A percentile compares a stretch with the other conserved stretches of the same genome.
Conservation (phyloP, 805 yeast species). For the Isabelozyma pseudorhagii region DNA sequence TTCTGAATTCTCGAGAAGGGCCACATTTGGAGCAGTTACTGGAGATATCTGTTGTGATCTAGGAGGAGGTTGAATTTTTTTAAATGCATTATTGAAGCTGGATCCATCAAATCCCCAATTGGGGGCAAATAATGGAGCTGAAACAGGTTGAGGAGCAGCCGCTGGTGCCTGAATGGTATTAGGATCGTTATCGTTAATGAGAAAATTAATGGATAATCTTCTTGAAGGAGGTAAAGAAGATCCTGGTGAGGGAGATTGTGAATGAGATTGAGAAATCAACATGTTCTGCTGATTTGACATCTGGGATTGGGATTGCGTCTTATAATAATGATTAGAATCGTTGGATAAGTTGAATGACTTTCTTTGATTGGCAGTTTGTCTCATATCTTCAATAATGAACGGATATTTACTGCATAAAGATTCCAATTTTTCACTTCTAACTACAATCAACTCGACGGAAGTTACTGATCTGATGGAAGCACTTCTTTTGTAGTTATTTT, state of each 20-base stretch:
- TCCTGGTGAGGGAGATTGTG: neutral
- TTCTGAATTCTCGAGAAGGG: neutral
- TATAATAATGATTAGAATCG: neutral
- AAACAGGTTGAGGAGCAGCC: neutral
- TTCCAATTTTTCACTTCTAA: conserved; percentile 53
- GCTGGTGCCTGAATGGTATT: conserved; percentile 1
- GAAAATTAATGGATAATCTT: conserved; percentile 18
- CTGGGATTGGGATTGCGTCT: neutral
- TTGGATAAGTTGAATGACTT: conserved; percentile 20
- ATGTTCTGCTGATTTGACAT: neutral
- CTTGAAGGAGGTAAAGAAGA: conserved; percentile 12
- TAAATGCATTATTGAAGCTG: neutral
- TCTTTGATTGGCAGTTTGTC: conserved; percentile 56
- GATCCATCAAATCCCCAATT: neutral
- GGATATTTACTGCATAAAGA: conserved; percentile 59
- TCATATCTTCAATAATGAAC: conserved; percentile 54
- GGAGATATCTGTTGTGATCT: neutral
- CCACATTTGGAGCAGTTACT: neutral
- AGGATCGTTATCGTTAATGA: conserved; percentile 8
- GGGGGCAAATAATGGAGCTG: conserved; percentile 3
- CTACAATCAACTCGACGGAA: conserved; percentile 57
- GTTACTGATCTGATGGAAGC: conserved; percentile 66
- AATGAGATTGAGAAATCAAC: neutral
- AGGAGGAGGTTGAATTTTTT: neutral
- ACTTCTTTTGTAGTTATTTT: conserved; percentile 37